Base-by-base conservation (phyloP, 2,329 filamentous ascomycete genomes). In the Epichloe brachyelytri region DNA sequence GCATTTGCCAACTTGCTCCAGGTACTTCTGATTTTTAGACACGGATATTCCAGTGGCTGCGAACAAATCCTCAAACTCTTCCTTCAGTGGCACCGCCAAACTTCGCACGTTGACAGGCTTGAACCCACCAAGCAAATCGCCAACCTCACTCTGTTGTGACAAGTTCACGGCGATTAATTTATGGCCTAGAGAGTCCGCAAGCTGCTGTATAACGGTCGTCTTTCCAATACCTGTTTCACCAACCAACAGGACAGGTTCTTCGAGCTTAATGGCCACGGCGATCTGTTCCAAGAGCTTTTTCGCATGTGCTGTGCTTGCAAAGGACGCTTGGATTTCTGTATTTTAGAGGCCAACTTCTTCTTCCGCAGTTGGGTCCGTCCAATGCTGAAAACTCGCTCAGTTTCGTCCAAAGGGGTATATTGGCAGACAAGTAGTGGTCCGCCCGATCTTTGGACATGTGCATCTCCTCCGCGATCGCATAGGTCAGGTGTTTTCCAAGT, bases 151-250 rank as follows among this genome's bases (percentile, higher is more conserved):
- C 65, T 99, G 94, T 64, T 98, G 94, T 0, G 93, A 98, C 63
- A 99, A 68, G 63, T 99, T 99, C 62, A 98, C 89, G 3, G 90
- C 88, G 0, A 89, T 86, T 12, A 99, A 77, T 60, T 88, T 94
- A 62, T 89, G 86, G 1, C 90, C 88, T 30, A 96, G 76, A 3
- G 85, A 78, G 52, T 86, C 83, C 0, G 93, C 89, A 51, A 99
- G 74, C 63, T 96, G 89, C 65, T 99, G 93, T 14, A 98, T 84
- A 26, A 93, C 86, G 0, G 93, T 95, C 0, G 93, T 99, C 69
- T 99, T 99, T 60, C 93, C 93, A 48, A 95, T 96, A 72, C 93
- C 93, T 7, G 93, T 99, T 71, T 99, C 93, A 63, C 93, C 93
- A n/a, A 99, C 93, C 30, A 99, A 79, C 17, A 99, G 71, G 1